Percentiles rank a stretch among this genome's conserved stretches.
These are phyloP conservation scores for Paraphoma chrysanthemicola DNA, from an alignment of 2,329 filamentous ascomycete species.

Conservation along the genomic window DNA sequence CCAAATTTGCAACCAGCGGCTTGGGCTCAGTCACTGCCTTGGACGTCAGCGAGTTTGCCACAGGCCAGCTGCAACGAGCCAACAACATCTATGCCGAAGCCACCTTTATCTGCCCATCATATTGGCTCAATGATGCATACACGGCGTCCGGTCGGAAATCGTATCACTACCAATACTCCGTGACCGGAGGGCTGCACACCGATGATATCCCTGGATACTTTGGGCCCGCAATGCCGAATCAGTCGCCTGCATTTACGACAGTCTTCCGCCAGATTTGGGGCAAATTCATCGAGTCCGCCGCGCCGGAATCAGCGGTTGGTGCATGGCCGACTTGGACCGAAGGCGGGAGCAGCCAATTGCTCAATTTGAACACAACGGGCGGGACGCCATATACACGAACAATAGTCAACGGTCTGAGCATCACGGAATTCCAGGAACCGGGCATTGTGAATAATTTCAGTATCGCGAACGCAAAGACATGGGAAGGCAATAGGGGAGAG, in stretches of 20 bases:
- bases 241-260: conserved; percentile 9
- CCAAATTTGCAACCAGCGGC: conserved; percentile 44
- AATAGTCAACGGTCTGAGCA: conserved; percentile 1
- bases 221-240: conserved; percentile 20
- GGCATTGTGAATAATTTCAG: not conserved
- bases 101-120: conserved; percentile 63
- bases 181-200: conserved; percentile 25
- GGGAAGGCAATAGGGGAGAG: not conserved
- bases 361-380: conserved; percentile 24
- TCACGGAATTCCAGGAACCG: not conserved
- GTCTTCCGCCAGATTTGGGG: conserved; percentile 16
- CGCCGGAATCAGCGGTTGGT: not conserved
- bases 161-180: conserved; percentile 30
- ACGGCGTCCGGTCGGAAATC: conserved; percentile 4
- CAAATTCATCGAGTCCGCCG: conserved; percentile 7
- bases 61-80: conserved; percentile 62
- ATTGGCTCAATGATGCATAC: conserved; percentile 62
- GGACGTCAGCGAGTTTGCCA: conserved; percentile 57
- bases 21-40: conserved; percentile 54
- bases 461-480: not conserved
- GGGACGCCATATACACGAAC: conserved; percentile 11
- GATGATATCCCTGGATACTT: conserved; percentile 23
- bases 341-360: conserved; percentile 2
- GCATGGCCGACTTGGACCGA: not conserved
- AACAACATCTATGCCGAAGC: conserved; percentile 62